phyloP scores from a whole-genome alignment of 1,284 basidiomycete species.

The Singerocomus rubriflavus region DNA sequence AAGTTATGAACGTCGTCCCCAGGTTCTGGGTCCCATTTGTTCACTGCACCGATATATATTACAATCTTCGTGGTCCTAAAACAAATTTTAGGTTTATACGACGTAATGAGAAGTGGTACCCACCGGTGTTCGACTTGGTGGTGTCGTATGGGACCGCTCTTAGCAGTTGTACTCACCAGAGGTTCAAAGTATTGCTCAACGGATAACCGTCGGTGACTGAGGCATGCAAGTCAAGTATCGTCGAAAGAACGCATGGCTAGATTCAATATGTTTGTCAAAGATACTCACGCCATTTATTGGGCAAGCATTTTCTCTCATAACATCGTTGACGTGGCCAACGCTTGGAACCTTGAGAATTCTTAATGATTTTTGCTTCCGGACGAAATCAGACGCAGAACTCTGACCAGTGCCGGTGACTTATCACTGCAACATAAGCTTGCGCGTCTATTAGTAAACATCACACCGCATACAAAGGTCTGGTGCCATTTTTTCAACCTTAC shows the following conservation, averaged over 20 bases:
- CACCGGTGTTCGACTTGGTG: not conserved
- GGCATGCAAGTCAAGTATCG: constrained; percentile 30
- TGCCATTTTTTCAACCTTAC: constrained; percentile 51
- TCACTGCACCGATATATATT: not conserved
- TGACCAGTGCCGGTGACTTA: constrained; percentile 22
- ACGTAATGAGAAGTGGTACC: not conserved
- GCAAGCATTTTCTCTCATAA: constrained; percentile 40
- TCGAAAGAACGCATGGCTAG: constrained; percentile 44
- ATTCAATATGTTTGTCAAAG: constrained; percentile 48
- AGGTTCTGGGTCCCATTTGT: not conserved
- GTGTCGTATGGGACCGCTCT: not conserved
- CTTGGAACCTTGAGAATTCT: constrained; percentile 46
- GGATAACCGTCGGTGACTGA: too few species aligned
- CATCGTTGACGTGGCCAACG: constrained; percentile 43
- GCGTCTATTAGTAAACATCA: constrained; percentile 54
- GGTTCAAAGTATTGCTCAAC: not conserved
- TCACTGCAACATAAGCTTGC: constrained; percentile 40
- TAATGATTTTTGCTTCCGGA: constrained; percentile 39
- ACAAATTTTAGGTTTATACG: not conserved
- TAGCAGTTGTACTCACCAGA: constrained; percentile 1
- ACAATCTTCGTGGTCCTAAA: not conserved
- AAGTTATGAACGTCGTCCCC: constrained; percentile 41
- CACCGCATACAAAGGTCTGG: constrained; percentile 45
- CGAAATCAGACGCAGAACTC: constrained; percentile 34
- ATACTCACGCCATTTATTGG: constrained; percentile 44